Conservation (phyloP, 306 rosid genomes). For the Ochetophila trinervis region DNA sequence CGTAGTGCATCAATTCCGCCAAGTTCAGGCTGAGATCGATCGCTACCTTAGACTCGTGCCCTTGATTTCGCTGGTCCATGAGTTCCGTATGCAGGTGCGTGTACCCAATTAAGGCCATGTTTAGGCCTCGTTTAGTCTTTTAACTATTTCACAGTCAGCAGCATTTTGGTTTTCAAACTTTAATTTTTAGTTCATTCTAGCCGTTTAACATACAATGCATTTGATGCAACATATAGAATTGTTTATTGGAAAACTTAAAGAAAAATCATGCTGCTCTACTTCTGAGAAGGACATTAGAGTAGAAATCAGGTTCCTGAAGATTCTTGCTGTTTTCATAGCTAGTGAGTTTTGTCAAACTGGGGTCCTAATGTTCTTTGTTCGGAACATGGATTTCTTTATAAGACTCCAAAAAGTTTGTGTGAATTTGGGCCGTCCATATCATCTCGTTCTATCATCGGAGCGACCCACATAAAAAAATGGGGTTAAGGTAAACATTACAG, state of each 20-base stretch:
- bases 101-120: neutral
- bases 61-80: slow-evolving; percentile 31
- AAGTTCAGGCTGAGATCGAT: slow-evolving; percentile 37
- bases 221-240: no score
- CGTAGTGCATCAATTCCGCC: slow-evolving; percentile 39
- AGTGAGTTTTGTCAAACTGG: neutral
- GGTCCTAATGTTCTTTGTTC: neutral
- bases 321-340: neutral
- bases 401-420: neutral
- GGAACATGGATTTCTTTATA: neutral
- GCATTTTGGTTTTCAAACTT: no score
- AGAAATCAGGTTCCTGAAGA: neutral
- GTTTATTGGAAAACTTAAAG: no score
- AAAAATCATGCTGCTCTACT: no score
- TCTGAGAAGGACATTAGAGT: no score
- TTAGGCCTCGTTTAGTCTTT: no score
- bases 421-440: neutral
- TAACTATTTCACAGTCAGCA: no score
- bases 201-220: no score
- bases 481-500: no score
- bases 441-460: no score
- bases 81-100: slow-evolving; percentile 34
- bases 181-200: no score
- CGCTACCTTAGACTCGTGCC: slow-evolving; percentile 35
- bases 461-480: no score